Evolutionary conservation across 768 basidiomycete genomes (phyloP).

Genomic region (Boletus huronensis): DNA sequence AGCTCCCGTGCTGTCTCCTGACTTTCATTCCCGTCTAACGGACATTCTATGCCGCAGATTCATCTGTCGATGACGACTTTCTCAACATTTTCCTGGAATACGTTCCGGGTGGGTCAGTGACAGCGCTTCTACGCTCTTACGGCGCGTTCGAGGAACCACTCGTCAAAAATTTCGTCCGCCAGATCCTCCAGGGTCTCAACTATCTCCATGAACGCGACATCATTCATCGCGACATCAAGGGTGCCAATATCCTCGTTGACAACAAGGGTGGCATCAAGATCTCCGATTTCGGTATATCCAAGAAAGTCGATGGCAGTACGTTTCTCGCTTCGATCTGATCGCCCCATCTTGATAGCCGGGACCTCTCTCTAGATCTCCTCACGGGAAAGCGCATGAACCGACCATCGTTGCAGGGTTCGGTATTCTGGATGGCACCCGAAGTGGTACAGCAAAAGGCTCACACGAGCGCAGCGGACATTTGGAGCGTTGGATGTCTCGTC

Average conservation of each 20-base stretch:
- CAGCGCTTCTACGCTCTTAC: conserved; percentile 83
- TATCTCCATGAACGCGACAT: conserved; percentile 93
- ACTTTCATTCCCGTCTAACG: neutral
- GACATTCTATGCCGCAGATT: conserved; percentile 54
- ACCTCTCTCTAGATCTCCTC: conserved; percentile 34
- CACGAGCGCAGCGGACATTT: conserved; percentile 91
- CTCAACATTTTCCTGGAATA: conserved; percentile 98
- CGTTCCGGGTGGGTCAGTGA: conserved; percentile 92
- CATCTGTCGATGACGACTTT: conserved; percentile 84
- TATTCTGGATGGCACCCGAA: conserved; percentile 99
- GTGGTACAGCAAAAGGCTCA: conserved; percentile 95
- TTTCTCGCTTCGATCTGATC: conserved; percentile 12
- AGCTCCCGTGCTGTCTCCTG: conserved; percentile 30
- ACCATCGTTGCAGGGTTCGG: conserved; percentile 93
- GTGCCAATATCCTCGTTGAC: conserved; percentile 96
- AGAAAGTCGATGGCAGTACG: conserved; percentile 95
- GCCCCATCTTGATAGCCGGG: neutral
- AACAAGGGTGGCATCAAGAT: conserved; percentile 98
- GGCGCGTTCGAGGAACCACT: conserved; percentile 93
- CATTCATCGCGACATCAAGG: conserved; percentile 98
- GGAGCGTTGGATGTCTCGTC: conserved; percentile 92
- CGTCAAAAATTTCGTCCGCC: conserved; percentile 88
- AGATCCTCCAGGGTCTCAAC: conserved; percentile 83
- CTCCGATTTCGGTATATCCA: conserved; percentile 95
- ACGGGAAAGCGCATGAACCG: conserved; percentile 74